phyloP scores from a whole-genome alignment of 257 asterid genomes.

The Nicotiana obtusifolia region DNA sequence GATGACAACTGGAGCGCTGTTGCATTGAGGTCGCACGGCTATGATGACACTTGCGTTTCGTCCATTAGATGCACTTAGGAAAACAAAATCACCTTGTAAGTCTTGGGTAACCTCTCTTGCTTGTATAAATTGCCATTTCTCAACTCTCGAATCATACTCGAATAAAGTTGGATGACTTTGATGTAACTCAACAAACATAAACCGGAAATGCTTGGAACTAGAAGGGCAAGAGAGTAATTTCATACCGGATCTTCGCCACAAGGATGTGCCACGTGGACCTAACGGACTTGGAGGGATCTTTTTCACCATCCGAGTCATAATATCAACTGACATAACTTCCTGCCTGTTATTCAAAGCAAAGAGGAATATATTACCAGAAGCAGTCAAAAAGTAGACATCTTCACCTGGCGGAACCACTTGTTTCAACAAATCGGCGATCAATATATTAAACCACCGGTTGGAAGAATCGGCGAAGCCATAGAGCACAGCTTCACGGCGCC shows the following conservation, averaged over 20 bases:
- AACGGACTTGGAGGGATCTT: conserved; percentile 38
- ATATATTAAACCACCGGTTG: conserved; percentile 30
- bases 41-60: conserved; percentile 27
- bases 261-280: conserved; percentile 43
- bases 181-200: conserved; percentile 30
- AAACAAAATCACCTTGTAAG: conserved; percentile 1
- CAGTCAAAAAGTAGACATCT: conserved; percentile 39
- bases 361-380: conserved; percentile 35
- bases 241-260: conserved; percentile 43
- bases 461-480: conserved; percentile 29
- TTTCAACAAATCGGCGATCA: conserved; percentile 26
- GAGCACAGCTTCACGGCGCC: conserved; percentile 37
- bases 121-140: conserved; percentile 22
- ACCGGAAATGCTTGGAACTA: conserved; percentile 16
- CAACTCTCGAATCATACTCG: conserved; percentile 27
- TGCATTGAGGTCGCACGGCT: conserved; percentile 11
- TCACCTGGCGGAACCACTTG: conserved; percentile 36
- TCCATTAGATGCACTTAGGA: conserved; percentile 32
- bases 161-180: conserved; percentile 21
- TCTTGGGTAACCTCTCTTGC: conserved; percentile 12
- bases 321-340: conserved; percentile 38
- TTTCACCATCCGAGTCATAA: conserved; percentile 23
- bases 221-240: conserved; percentile 26
- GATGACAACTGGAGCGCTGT: conserved; percentile 15
- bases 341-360: conserved; percentile 35